Evolutionary conservation across 768 basidiomycete genomes (phyloP).

Genomic region (Rhodotorula paludigena): DNA sequence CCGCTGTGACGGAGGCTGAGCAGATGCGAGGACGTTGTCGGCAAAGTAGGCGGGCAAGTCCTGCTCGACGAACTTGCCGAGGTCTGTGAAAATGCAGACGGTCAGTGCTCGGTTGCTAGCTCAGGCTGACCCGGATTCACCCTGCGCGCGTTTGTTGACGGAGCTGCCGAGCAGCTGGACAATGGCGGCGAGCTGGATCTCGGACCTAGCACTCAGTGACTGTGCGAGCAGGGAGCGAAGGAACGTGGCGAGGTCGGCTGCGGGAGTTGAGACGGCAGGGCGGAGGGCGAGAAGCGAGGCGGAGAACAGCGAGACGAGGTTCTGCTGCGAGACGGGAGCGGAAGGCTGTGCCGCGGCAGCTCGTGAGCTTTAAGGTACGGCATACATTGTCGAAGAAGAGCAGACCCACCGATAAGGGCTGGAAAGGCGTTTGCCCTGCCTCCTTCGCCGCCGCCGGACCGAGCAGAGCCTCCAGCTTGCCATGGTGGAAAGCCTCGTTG

Average conservation of each 20-base stretch:
- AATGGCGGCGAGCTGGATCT: slow-evolving; percentile 15
- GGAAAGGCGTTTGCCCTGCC: slow-evolving; percentile 4
- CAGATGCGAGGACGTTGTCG: background rate
- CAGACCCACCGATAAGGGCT: slow-evolving; percentile 21
- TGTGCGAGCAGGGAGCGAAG: slow-evolving; percentile 4
- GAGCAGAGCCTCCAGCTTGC: slow-evolving; percentile 1
- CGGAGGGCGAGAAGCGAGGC: slow-evolving; percentile 13
- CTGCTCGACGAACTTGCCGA: slow-evolving; percentile 12
- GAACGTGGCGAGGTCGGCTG: slow-evolving; percentile 1
- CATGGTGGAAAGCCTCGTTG: slow-evolving; percentile 16
- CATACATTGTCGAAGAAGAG: too few relatives aligned
- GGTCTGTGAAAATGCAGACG: too few relatives aligned
- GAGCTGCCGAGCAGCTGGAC: slow-evolving; percentile 1
- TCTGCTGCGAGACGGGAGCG: slow-evolving; percentile 23
- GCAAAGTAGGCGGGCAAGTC: background rate
- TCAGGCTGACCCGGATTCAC: slow-evolving; percentile 51
- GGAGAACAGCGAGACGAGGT: slow-evolving; percentile 22
- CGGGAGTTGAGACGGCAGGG: slow-evolving; percentile 6
- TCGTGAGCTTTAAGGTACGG: too few relatives aligned
- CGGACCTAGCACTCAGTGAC: slow-evolving; percentile 11
- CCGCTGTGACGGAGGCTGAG: background rate
- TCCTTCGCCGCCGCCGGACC: slow-evolving; percentile 11
- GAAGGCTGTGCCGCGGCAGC: too few relatives aligned
- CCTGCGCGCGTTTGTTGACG: slow-evolving; percentile 60
- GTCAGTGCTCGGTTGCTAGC: background rate